Evolutionary conservation across 2,329 filamentous ascomycete genomes (phyloP).

Genomic region (Aaosphaeria arxii): DNA sequence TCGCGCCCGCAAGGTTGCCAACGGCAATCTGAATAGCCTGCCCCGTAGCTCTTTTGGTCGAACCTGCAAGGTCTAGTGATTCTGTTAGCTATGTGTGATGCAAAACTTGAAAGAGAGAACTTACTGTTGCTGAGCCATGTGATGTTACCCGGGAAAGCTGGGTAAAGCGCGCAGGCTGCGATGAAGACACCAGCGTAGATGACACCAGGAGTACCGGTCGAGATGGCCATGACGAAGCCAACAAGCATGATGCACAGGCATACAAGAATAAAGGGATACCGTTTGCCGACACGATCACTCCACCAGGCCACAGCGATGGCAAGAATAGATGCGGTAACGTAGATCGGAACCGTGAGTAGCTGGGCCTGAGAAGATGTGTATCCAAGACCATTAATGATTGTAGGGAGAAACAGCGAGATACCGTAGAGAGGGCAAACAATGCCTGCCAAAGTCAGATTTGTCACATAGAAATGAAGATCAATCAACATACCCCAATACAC

Average conservation of each 20-base stretch:
- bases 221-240: slow-evolving; percentile 38
- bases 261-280: slow-evolving; percentile 33
- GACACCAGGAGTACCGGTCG: slow-evolving; percentile 28
- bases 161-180: slow-evolving; percentile 35
- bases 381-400: slow-evolving; percentile 41
- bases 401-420: slow-evolving; percentile 47
- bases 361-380: slow-evolving; percentile 40
- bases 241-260: slow-evolving; percentile 31
- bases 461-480: slow-evolving; percentile 27
- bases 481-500: slow-evolving; percentile 60
- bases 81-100: too few relatives aligned
- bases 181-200: slow-evolving; percentile 39
- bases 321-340: slow-evolving; percentile 35
- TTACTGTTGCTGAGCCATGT: slow-evolving; percentile 54
- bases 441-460: slow-evolving; percentile 11
- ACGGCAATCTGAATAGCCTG: slow-evolving; percentile 49
- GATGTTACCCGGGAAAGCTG: slow-evolving; percentile 39
- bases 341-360: slow-evolving; percentile 44
- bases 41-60: slow-evolving; percentile 51
- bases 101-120: slow-evolving; percentile 1
- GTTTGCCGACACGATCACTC: slow-evolving; percentile 29
- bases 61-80: slow-evolving; percentile 48
- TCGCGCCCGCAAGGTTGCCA: slow-evolving; percentile 48
- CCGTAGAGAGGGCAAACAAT: slow-evolving; percentile 40
- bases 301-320: slow-evolving; percentile 29